Base-by-base conservation (phyloP, 352 stramenopile genomes). In the Pythium insidiosum region DNA sequence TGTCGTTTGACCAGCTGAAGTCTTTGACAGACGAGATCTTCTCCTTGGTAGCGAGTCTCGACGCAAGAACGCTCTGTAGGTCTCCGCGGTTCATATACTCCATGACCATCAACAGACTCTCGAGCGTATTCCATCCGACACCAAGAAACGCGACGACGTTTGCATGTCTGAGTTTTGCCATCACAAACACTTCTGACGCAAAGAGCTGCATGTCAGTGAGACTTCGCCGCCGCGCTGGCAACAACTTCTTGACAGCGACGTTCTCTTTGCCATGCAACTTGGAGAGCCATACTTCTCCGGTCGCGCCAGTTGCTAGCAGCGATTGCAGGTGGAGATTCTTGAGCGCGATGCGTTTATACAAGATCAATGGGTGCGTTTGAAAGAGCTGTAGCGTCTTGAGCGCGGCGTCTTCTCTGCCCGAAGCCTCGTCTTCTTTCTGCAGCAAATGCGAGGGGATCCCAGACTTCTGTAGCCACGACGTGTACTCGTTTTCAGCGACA, bases 261-360 rank as follows among this genome's bases (percentile, higher is more conserved):
- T 74, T 52, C 3, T 58, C 47, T 6, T 13, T 39, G 12, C 18
- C 12, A 28, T 43, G 43, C n/a, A 80, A 58, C 13, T 65, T 66
- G 7, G 72, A 73, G 3, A 88, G 66, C 79, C 79, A 89, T 3
- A 91, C 68, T 42, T 89, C 79, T 4, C 79, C 79, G 6, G 58
- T 84, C 4, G 72, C 54, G 1, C 79, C 79, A 1, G 52, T 58
- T 0, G 73, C 73, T 0, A 91, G 44, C 23, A 61, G 49, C n/a
- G 62, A 50, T 18, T 66, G 38, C 1, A 83, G 51, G 35, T 81
- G 58, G 6, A 91, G 54, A 10, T 88, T 62, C 2, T 65, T 44
- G 3, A 80, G 47, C 6, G 58, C 52, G 19, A 88, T 49, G 9
- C 69, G 75, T 29, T 76, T 60, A 18, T 63, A 61, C 3, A 67